Evolutionary conservation across 164 flowering plant species (phyloP), one percentile per base, ranked within the genome.

Genomic region (Vitis riparia): DNA sequence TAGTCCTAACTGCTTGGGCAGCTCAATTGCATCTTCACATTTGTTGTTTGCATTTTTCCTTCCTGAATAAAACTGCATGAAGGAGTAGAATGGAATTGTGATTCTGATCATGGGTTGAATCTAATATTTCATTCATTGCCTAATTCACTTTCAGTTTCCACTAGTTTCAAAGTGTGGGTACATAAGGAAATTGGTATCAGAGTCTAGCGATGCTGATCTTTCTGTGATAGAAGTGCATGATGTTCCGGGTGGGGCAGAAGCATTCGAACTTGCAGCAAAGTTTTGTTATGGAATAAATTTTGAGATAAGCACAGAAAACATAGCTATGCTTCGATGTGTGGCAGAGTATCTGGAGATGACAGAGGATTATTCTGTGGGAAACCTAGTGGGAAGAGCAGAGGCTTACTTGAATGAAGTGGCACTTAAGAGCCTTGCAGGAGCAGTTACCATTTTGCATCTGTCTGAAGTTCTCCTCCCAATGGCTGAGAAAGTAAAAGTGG

Each of bases 261-360:
- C 89, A 63, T 91, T 96, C 68, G 97, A 93, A 66, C 82, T 92
- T 0, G 97, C 97, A 5, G 91, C 94, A 0, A 91, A 88, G 59
- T 96, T 96, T 81, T 93, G 98, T 65, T 96, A 96, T 70, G 99
- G 97, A 3, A 85, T 91, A 63, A 93, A 93, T 68, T 93, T 96
- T 55, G 98, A 93, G 79, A 88, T 96, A 32, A 73, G 77, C 69
- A 79, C 84, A 11, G 93, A 88, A 59, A 96, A 96, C 84, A 85
- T 94, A 15, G 93, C 93, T 10, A 70, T 76, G 80, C 89, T 93
- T n/a, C 80, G 95, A 11, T 96, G 99, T 59, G 86, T 65, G 62
- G 94, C 97, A 5, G 99, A 96, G 78, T 84, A 79, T 76, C 91
- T 96, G 5, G 95, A 92, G 74, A 96, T 96, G 99, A 89, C 97